Conservation (phyloP, 78 protist species). For the Dictyostelium citrinum region DNA sequence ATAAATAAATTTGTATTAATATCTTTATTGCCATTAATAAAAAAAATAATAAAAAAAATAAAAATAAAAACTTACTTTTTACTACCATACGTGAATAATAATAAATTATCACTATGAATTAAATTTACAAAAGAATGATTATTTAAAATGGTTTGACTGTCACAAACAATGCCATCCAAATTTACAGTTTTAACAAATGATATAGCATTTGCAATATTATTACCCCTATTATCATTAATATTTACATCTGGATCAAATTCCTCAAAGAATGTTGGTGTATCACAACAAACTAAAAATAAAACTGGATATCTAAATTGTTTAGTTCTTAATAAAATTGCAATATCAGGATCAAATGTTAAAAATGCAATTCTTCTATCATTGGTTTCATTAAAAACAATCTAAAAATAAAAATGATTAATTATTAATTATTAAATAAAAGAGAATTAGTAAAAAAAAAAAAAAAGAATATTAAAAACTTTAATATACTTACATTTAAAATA, state of each 20-base stretch:
- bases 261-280: slow-evolving; percentile 45
- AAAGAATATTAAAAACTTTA: no score
- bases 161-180: slow-evolving; percentile 73
- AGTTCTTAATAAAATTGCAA: slow-evolving; percentile 61
- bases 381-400: slow-evolving; percentile 72
- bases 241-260: slow-evolving; percentile 70
- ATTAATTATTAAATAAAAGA: no score
- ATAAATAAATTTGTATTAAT: not conserved
- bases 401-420: no score
- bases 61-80: slow-evolving; percentile 23
- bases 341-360: slow-evolving; percentile 74
- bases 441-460: no score
- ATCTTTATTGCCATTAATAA: not conserved
- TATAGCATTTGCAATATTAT: slow-evolving; percentile 38
- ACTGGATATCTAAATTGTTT: slow-evolving; percentile 76
- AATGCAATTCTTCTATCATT: slow-evolving; percentile 57
- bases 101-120: slow-evolving; percentile 48
- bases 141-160: slow-evolving; percentile 23
- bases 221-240: slow-evolving; percentile 45
- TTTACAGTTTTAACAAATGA: slow-evolving; percentile 64
- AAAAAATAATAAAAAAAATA: not conserved
- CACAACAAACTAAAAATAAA: slow-evolving; percentile 55
- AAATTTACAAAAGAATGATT: slow-evolving; percentile 56
- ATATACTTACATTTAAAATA: slow-evolving; percentile 51
- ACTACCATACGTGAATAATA: slow-evolving; percentile 67